Evolutionary conservation across 441 rosid species (phyloP).

Genomic region (Adansonia rubrostipa): DNA sequence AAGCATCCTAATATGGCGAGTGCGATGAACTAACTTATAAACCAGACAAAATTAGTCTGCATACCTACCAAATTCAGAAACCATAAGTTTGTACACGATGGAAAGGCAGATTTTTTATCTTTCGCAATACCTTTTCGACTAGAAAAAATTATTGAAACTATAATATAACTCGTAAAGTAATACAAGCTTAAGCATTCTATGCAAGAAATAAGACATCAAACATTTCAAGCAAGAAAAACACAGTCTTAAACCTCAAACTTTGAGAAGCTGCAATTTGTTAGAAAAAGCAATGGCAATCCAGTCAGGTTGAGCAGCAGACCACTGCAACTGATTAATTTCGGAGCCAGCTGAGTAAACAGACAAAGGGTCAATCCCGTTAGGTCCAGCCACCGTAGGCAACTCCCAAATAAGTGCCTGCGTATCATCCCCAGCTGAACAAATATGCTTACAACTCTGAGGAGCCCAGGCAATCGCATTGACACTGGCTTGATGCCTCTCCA

Average conservation of each 20-base stretch:
- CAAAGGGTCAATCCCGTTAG: slow-evolving; percentile 88
- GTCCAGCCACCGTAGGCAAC: slow-evolving; percentile 84
- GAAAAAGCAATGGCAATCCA: slow-evolving; percentile 85
- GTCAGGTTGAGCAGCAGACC: slow-evolving; percentile 81
- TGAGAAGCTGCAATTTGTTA: slow-evolving; percentile 83
- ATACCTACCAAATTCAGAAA: not conserved
- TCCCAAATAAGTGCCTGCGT: slow-evolving; percentile 86
- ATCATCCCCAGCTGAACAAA: slow-evolving; percentile 90
- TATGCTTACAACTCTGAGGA: slow-evolving; percentile 78
- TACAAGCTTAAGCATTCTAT: not conserved
- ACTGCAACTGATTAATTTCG: slow-evolving; percentile 87
- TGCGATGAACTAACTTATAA: not conserved
- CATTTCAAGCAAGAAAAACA: not conserved
- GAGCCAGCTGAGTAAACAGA: slow-evolving; percentile 76
- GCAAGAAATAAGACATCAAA: not conserved
- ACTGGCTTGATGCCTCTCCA: slow-evolving; percentile 78
- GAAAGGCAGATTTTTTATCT: not conserved
- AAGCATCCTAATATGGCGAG: not conserved
- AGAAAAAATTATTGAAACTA: not conserved
- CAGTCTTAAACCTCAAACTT: slow-evolving; percentile 56
- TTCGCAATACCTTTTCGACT: not conserved
- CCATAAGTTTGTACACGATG: not conserved
- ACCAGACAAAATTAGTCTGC: not conserved
- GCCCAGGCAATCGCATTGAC: slow-evolving; percentile 95
- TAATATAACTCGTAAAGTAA: not conserved